phyloP scores from a whole-genome alignment of 2,329 filamentous ascomycete genomes.

The Alternaria novae-zelandiae region DNA sequence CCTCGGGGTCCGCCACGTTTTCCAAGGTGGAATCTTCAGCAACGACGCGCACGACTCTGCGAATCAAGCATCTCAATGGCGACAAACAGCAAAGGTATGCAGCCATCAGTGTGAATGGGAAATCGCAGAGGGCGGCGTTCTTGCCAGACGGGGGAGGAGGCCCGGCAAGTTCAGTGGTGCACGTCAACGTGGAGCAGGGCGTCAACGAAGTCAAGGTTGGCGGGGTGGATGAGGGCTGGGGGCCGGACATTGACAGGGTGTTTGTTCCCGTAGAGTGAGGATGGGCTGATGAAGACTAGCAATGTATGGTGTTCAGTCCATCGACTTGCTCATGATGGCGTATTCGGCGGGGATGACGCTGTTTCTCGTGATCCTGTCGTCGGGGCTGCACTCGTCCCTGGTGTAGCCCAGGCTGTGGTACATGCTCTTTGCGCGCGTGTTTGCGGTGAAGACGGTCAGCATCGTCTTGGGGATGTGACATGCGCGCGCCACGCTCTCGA shows the following conservation, averaged over 20 bases:
- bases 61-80: conserved; percentile 64
- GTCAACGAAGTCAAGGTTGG: conserved; percentile 59
- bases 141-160: conserved; percentile 57
- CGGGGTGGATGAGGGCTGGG: conserved; percentile 52
- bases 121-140: conserved; percentile 60
- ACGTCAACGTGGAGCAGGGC: conserved; percentile 57
- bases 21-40: conserved; percentile 53
- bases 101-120: conserved; percentile 63
- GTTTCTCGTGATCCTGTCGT: conserved; percentile 46
- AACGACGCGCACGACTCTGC: conserved; percentile 58
- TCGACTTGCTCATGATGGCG: conserved; percentile 35
- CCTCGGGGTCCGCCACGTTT: conserved; percentile 62
- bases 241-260: conserved; percentile 61
- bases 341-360: conserved; percentile 33
- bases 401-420: conserved; percentile 66
- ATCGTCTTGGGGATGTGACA: conserved; percentile 70
- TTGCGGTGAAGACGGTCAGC: conserved; percentile 74
- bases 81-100: conserved; percentile 61
- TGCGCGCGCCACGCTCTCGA: conserved; percentile 60
- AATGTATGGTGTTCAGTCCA: neutral
- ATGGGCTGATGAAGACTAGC: neutral
- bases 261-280: conserved; percentile 55
- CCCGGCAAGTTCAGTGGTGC: conserved; percentile 56
- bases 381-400: conserved; percentile 61
- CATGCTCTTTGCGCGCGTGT: conserved; percentile 63